phyloP scores from a whole-genome alignment of 2,329 filamentous ascomycete species.

The Tolypocladium tropicale region DNA sequence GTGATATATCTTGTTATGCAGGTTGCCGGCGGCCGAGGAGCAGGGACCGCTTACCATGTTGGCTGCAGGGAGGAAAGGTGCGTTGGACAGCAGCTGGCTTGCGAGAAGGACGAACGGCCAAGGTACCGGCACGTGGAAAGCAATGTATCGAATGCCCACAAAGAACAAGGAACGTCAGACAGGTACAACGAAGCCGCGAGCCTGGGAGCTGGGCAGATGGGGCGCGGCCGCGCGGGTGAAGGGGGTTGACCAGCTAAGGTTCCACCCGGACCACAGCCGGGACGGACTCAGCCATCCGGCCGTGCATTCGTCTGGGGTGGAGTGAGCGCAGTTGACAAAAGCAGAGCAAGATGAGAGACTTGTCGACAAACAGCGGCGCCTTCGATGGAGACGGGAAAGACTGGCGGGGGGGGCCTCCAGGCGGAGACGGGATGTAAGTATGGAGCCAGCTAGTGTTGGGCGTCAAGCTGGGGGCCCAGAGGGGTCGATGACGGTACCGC shows the following conservation, averaged over 20 bases:
- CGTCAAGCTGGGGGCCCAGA: conserved; percentile 1
- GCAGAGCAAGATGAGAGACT: neutral
- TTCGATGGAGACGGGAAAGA: conserved; percentile 5
- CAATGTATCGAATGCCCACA: conserved; percentile 22
- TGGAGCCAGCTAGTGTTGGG: conserved; percentile 10
- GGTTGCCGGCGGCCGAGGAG: conserved; percentile 28
- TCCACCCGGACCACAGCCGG: conserved; percentile 23
- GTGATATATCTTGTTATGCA: conserved; percentile 34
- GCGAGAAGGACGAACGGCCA: conserved; percentile 20
- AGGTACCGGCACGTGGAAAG: conserved; percentile 26
- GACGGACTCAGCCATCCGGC: conserved; percentile 9
- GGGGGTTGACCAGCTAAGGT: conserved; percentile 22
- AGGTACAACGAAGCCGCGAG: conserved; percentile 9
- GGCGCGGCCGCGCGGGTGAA: conserved; percentile 10
- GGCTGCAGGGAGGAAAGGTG: conserved; percentile 27
- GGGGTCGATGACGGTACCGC: conserved; percentile 1
- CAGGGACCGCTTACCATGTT: conserved; percentile 39
- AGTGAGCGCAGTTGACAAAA: neutral
- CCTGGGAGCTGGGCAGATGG: conserved; percentile 6
- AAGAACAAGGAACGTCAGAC: conserved; percentile 20
- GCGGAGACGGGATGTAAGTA: conserved; percentile 14
- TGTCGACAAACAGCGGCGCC: neutral
- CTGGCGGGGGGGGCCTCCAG: conserved; percentile 11
- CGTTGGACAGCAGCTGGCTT: conserved; percentile 23
- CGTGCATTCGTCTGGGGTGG: conserved; percentile 6